phyloP scores from a whole-genome alignment of 2,329 filamentous ascomycete genomes.

The Hymenoscyphus occultus region DNA sequence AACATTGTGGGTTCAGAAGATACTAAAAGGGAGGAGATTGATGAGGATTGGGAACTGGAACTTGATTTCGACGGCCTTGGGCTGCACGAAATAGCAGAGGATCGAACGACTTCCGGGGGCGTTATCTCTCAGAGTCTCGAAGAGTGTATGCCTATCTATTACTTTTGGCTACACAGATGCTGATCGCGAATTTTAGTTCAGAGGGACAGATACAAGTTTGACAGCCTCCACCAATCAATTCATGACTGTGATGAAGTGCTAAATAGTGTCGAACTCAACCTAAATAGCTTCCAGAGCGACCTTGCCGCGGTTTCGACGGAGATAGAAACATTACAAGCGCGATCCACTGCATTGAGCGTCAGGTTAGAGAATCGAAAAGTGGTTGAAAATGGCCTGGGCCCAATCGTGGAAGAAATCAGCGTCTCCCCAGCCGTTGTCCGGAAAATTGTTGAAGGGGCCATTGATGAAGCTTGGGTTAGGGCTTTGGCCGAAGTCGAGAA shows the following conservation, averaged over 20 bases:
- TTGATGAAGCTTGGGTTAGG: conserved; percentile 87
- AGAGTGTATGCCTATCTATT: conserved; percentile 60
- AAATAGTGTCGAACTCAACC: conserved; percentile 86
- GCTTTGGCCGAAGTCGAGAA: conserved; percentile 81
- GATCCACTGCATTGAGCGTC: conserved; percentile 78
- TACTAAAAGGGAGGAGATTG: conserved; percentile 22
- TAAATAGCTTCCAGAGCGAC: conserved; percentile 91
- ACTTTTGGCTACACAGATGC: conserved; percentile 17
- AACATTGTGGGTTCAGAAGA: conserved; percentile 33
- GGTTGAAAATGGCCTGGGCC: conserved; percentile 82
- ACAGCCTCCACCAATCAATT: conserved; percentile 88
- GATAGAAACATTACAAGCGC: conserved; percentile 87
- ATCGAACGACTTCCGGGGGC: conserved; percentile 10
- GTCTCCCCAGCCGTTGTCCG: conserved; percentile 80
- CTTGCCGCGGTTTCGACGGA: conserved; percentile 89
- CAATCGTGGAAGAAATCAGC: conserved; percentile 87
- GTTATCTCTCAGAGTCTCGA: conserved; percentile 57
- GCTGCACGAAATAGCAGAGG: conserved; percentile 54
- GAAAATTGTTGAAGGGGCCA: conserved; percentile 81
- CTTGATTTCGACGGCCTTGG: conserved; percentile 79
- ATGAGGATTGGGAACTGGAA: conserved; percentile 58
- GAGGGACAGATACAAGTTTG: conserved; percentile 77
- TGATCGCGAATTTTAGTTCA: conserved; percentile 54
- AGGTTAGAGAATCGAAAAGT: conserved; percentile 85
- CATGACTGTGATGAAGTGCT: conserved; percentile 88